Evolutionary conservation across 192 early-diverging fungal species (phyloP).

Genomic region (Mortierella alpina): DNA sequence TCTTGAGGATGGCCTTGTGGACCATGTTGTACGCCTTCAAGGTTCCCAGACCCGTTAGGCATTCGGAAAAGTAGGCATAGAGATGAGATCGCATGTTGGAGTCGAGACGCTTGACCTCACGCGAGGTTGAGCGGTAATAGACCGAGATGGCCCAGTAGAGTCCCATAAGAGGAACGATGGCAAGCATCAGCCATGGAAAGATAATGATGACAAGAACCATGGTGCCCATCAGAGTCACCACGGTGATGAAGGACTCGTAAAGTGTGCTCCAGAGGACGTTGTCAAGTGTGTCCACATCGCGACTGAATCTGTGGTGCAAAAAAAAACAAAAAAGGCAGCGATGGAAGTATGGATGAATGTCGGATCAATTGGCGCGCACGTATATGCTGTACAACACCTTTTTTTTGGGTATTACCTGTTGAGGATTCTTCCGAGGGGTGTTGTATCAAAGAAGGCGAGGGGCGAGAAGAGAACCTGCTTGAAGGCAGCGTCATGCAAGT

Average conservation of each 20-base stretch:
- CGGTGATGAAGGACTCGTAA: conserved; percentile 42
- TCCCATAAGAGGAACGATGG: conserved; percentile 73
- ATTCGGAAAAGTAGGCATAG: conserved; percentile 84
- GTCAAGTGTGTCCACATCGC: conserved; percentile 74
- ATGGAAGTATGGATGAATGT: neutral
- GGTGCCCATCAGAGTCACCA: conserved; percentile 45
- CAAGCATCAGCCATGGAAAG: conserved; percentile 74
- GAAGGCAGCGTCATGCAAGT: conserved; percentile 73
- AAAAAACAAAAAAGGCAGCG: neutral
- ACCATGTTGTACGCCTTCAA: conserved; percentile 77
- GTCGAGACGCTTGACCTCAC: conserved; percentile 91
- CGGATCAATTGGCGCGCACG: no score
- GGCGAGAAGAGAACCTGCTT: conserved; percentile 68
- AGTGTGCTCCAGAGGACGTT: conserved; percentile 60
- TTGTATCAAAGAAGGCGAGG: conserved; percentile 89
- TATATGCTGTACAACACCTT: no score
- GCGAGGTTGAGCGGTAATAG: conserved; percentile 80
- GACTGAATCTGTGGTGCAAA: conserved; percentile 71
- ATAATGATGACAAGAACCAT: conserved; percentile 65
- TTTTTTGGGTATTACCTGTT: conserved; percentile 63
- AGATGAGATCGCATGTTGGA: conserved; percentile 85
- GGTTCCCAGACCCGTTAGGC: conserved; percentile 80
- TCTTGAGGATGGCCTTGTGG: conserved; percentile 52
- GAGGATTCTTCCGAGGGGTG: conserved; percentile 86
- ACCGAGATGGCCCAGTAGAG: conserved; percentile 80